These are phyloP conservation scores for Phytophthora sojae DNA, from an alignment of 352 stramenopile genomes.

Conservation along the genomic window DNA sequence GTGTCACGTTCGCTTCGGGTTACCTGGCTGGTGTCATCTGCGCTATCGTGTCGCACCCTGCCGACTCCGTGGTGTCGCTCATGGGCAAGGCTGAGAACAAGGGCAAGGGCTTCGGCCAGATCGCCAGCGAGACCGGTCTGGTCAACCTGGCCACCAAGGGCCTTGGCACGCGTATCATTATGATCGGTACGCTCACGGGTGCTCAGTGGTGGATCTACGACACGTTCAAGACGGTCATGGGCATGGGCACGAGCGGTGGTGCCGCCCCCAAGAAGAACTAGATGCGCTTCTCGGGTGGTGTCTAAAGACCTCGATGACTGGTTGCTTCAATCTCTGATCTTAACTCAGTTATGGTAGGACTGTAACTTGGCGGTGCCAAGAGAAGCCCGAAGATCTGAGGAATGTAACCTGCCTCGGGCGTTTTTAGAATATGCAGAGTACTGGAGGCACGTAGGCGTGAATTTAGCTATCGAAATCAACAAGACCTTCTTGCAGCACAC, in stretches of 20 bases:
- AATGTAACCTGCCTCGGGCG: conserved; percentile 11
- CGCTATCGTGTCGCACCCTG: conserved; percentile 99
- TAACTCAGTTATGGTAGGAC: conserved; percentile 1
- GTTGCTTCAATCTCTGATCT: conserved; percentile 10
- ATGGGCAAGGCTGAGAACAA: conserved; percentile 94
- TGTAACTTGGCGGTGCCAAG: conserved; percentile 19
- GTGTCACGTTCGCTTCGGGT: conserved; percentile 97
- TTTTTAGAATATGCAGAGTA: conserved; percentile 32
- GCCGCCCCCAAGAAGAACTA: conserved; percentile 78
- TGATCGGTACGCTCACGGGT: conserved; percentile 96
- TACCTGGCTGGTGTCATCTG: conserved; percentile 99
- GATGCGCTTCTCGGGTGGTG: conserved; percentile 15
- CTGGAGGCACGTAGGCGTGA: conserved; percentile 16
- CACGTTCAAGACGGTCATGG: conserved; percentile 94
- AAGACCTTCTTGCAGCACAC: conserved; percentile 18
- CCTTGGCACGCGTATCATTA: conserved; percentile 94
- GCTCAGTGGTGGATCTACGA: conserved; percentile 98
- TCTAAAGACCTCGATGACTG: conserved; percentile 20
- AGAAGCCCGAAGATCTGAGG: conserved; percentile 23
- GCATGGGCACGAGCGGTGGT: conserved; percentile 92
- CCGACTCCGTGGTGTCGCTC: conserved; percentile 99
- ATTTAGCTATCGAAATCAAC: conserved; percentile 28
- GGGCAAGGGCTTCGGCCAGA: conserved; percentile 91
- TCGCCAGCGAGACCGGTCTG: conserved; percentile 82
- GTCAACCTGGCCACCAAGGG: conserved; percentile 89